phyloP scores from a whole-genome alignment of 768 basidiomycete genomes.

The Suillus decipiens region DNA sequence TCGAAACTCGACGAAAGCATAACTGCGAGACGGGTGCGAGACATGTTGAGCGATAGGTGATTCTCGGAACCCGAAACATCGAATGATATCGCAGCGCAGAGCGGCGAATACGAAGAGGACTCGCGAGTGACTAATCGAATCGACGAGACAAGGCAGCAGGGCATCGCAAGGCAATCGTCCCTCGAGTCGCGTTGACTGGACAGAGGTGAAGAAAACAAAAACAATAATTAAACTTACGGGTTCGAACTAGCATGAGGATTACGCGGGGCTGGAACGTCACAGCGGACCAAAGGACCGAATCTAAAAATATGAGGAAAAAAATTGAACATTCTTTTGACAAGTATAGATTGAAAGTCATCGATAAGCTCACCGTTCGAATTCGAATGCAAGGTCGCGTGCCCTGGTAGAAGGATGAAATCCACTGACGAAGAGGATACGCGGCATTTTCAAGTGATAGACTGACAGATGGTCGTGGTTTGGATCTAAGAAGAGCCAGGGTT shows the following conservation, averaged over 20 bases:
- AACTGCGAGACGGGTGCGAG: constrained; percentile 58
- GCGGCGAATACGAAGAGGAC: constrained; percentile 29
- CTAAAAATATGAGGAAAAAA: constrained; percentile 39
- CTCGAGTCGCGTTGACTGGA: constrained; percentile 40
- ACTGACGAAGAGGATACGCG: constrained; percentile 85
- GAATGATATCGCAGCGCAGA: constrained; percentile 29
- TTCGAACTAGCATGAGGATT: constrained; percentile 73
- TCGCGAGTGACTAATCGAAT: constrained; percentile 32
- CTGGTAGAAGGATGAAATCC: constrained; percentile 84
- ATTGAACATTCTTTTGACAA: constrained; percentile 11
- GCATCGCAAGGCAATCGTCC: constrained; percentile 28
- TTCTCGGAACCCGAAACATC: constrained; percentile 41
- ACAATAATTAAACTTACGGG: constrained; percentile 64
- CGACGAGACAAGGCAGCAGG: constrained; percentile 28
- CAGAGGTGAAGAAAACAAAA: constrained; percentile 30
- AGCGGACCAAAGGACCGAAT: constrained; percentile 81
- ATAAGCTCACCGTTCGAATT: constrained; percentile 75
- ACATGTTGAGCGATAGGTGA: constrained; percentile 60
- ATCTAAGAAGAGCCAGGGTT: constrained; percentile 20
- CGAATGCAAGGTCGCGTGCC: constrained; percentile 80
- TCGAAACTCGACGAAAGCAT: constrained; percentile 86
- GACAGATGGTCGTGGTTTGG: constrained; percentile 25
- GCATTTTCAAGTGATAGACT: constrained; percentile 43
- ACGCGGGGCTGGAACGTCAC: constrained; percentile 87
- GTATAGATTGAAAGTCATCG: background rate